Conservation (phyloP, 257 asterid species). For the Solanum boliviense region DNA sequence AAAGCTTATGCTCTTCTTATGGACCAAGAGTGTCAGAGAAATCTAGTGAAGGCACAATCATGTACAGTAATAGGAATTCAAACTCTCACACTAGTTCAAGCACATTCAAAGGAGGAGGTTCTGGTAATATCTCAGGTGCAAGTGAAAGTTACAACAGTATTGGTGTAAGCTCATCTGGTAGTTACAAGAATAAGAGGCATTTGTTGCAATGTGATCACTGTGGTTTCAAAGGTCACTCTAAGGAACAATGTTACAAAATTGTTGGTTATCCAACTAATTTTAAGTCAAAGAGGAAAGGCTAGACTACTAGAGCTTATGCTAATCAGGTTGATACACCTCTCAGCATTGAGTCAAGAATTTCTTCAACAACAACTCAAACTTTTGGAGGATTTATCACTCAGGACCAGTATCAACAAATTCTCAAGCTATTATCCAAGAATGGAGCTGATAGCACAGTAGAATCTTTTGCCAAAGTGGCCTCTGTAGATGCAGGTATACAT, state of each 20-base stretch:
- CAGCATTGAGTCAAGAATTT: background rate
- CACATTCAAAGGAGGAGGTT: background rate
- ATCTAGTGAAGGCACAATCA: background rate
- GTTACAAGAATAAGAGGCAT: background rate
- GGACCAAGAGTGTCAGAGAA: background rate
- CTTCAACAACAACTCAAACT: background rate
- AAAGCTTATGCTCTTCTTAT: too few relatives aligned
- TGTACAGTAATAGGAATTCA: background rate
- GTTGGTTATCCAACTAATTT: background rate
- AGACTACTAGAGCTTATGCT: background rate
- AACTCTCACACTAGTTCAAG: background rate
- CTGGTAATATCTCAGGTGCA: background rate
- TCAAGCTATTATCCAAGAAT: background rate
- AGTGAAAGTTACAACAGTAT: background rate
- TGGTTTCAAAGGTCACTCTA: background rate
- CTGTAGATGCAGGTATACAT: too few relatives aligned
- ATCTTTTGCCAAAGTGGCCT: background rate
- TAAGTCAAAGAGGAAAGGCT: background rate
- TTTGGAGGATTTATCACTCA: background rate
- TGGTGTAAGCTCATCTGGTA: background rate
- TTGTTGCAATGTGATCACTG: background rate
- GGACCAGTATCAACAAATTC: background rate
- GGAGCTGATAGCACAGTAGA: background rate
- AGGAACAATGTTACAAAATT: background rate
- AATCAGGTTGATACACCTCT: too few relatives aligned